Base-by-base conservation (phyloP, 495 filamentous ascomycete genomes). In the Aspergillus coremiiformis region DNA sequence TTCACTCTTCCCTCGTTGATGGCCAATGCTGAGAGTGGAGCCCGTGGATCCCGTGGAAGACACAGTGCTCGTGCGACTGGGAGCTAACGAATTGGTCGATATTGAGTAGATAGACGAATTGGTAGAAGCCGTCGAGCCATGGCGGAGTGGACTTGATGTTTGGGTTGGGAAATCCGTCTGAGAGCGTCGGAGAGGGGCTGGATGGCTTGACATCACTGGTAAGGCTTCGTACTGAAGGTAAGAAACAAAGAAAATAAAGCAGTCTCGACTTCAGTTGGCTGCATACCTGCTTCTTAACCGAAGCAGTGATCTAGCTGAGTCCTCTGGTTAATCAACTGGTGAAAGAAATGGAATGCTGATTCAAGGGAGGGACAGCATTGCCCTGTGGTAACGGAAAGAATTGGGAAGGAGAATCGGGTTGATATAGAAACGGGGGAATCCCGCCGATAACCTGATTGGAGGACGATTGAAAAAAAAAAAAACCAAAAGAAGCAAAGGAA, bases 1-100 rank as follows among this genome's bases (percentile, higher is more conserved):
- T 66, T 94, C 89, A 63, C 86, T 92, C 62, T 83, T 81, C 30
- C 87, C 89, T 54, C 89, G 78, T 67, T 82, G 87, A 60, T 91
- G 89, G 14, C 82, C 78, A 22, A 75, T 62, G 20, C 60, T 58
- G 37, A 71, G 58, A 22, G 67, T 70, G 55, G 80, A 79, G 23
- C 71, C 71, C 63, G 80, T 84, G n/a, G 89, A 91, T 9, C 77
- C 78, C 56, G 79, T 78, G 4, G 89, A 92, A n/a, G 88, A 89
- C 24, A 84, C 66, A 7, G 86, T 89, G 63, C 87, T 90, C 43
- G 86, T 82, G 39, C 85, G 82, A 58, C 85, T 87, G 17, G 83
- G 74, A 14, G 83, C 76, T 55, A 82, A 85, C 1, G 77, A 73
- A 55, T 78, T 82, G 14, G 87, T 89, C 30, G 69, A 75, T 57